A percentile compares a stretch with the other conserved stretches of the same genome.
Evolutionary conservation across 192 early-diverging fungal species (phyloP).

Genomic region (Obelidium mucronatum): DNA sequence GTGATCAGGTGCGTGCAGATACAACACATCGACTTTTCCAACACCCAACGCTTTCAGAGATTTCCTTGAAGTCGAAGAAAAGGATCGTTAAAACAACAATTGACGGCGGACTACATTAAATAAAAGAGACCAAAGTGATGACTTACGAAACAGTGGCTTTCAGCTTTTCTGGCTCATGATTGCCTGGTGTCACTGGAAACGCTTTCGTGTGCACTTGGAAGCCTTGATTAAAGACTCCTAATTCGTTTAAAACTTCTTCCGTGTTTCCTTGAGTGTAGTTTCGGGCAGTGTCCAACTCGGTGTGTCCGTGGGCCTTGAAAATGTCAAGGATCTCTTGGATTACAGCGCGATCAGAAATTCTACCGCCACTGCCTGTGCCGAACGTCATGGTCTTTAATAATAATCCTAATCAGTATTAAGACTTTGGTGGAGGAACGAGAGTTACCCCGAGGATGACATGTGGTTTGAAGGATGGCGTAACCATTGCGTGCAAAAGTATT

Average conservation of each 20-base stretch:
- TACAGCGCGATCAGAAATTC: constrained; percentile 44
- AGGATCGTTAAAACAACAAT: too few species aligned
- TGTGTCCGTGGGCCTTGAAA: constrained; percentile 42
- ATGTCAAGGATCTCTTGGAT: constrained; percentile 51
- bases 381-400: constrained; percentile 10
- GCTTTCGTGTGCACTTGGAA: constrained; percentile 6
- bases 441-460: constrained; percentile 7
- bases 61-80: too few species aligned
- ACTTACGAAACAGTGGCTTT: neutral
- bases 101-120: too few species aligned
- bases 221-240: neutral
- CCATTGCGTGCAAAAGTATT: too few species aligned
- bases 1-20: constrained; percentile 67
- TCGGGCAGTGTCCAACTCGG: constrained; percentile 46
- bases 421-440: neutral
- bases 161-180: neutral
- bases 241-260: constrained; percentile 40
- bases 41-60: constrained; percentile 55
- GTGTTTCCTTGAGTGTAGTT: constrained; percentile 61
- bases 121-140: too few species aligned
- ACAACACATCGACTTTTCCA: constrained; percentile 63
- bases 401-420: neutral
- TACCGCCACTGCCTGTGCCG: constrained; percentile 45
- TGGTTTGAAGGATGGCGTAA: too few species aligned
- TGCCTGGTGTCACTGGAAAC: neutral